Base-by-base conservation (phyloP, 208 protist genomes). In the Trypanosoma platydactyli region DNA sequence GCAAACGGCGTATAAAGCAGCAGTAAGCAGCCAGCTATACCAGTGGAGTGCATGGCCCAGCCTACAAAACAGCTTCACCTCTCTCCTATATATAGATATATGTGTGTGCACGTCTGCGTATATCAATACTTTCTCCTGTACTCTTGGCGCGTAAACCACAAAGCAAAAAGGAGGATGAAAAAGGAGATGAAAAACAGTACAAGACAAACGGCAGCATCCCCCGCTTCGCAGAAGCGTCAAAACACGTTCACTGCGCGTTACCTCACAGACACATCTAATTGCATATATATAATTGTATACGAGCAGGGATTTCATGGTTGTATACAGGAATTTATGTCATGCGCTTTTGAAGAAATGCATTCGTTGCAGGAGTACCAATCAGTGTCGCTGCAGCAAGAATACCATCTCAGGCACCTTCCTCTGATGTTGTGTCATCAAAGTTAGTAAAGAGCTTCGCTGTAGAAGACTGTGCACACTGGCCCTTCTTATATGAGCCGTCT, bases 381-480 rank as follows among this genome's bases (percentile, higher is more conserved):
- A n/a, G n/a, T n/a, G n/a, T n/a, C n/a, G n/a, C n/a, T n/a, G n/a
- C n/a, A n/a, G n/a, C n/a, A n/a, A n/a, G 15, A 24, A 44, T 30
- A 16, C 44, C 24, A 46, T 42, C n/a, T 45, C n/a, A n/a, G 18
- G 54, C 67, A 30, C 29, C 54, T 18, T 76, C 68, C 9, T 75
- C 68, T 16, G 68, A 70, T 6, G 55, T 71, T 24, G 59, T 61
- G 50, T 79, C 71, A 41, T 71, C 63, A n/a, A 83, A 71, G 3
- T 64, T 68, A 20, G 57, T 77, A 54, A 84, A 84, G 40, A 64
- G 73, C 33, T 79, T 70, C 20, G n/a, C 18, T 35, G 2, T 30
- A 51, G 38, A 20, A 18, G 6, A 22, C n/a, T 27, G 35, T 4
- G 22, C n/a, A 24, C 13, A 16, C 27, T 41, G 9, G 16, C 12